Evolutionary conservation across 2,329 filamentous ascomycete genomes (phyloP), one percentile per base, ranked within the genome.

Genomic region (Cladosporium sphaerospermum): DNA sequence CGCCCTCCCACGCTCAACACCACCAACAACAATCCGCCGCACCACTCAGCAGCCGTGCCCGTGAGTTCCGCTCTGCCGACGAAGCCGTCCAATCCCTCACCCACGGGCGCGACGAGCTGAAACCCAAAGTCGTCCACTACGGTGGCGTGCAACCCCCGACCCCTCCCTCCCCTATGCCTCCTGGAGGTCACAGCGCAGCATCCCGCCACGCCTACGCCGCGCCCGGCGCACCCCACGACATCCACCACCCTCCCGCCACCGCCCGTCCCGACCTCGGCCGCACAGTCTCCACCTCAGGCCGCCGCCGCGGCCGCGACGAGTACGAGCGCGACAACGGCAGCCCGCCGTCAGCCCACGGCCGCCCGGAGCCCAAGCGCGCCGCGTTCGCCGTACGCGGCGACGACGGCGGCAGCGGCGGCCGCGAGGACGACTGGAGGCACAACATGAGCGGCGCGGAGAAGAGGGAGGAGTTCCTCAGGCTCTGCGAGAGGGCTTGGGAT

Each of bases 41-140:
- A 7, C 80, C 79, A 1, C 76, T 81, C 9, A 71, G 71, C 13
- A 66, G 69, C 16, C 83, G 92, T 55, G 77, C 84, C 9, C 82
- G 92, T 54, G 93, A 97, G 67, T 97, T 95, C 72, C 88, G 90
- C 63, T 96, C 92, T 3, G 93, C 93, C 10, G 93, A 99, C 69
- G 93, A 99, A 67, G 93, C 89, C 2, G 91, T 97, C 56, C 88
- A 89, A 54, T 89, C 93, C 59, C 73, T 99, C 57, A 85, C 91
- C 4, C 91, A 89, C 47, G 93, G 93, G n/a, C 83, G 93, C 54
- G 86, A 95, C 54, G 93, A 99, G 55, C 78, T 97, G 11, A 77
- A 96, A 47, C 93, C 93, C 18, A 93, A 92, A 71, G 83, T 97
- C 54, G 89, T 99, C 11, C 93, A 97, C 71, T 99, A 99, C 69